Evolutionary conservation across 805 yeast species (phyloP), one percentile per base, ranked within the genome.

Genomic region (Candida ficus): DNA sequence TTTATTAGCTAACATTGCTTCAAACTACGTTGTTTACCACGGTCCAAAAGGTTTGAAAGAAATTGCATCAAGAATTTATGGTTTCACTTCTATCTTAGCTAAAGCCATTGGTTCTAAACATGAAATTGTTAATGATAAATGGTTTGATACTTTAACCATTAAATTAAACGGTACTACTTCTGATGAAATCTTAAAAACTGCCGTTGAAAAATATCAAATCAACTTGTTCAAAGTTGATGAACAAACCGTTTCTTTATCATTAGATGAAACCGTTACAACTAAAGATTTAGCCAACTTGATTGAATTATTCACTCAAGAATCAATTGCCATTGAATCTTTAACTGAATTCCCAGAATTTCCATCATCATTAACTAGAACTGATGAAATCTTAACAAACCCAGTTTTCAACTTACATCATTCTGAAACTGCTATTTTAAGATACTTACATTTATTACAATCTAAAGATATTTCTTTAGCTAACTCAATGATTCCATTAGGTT

Each of bases 401-500:
- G 96, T 89, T 7, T 93, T 93, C 75, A 80, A 86, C 66, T 63
- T 75, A 18, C 80, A 93, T 63, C 98, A 88, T 58, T 83, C 96
- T 7, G 99, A 93, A 67, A 93, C 99, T 23, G 81, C 96, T 38
- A 83, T 93, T 84, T 72, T 93, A 51, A 78, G 99, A 60, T 93
- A 93, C 66, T 67, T 93, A 53, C 93, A 88, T 58, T 73, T 75
- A 44, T 70, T 93, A 39, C 98, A 93, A 66, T 64, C 76, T 44
- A 88, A 85, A 65, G 99, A 93, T 67, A 70, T 93, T 45, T 91
- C 98, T 0, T 71, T 93, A 44, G 96, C 98, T 10, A 84, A 89
- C 57, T 85, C 97, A 5, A 93, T 93, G 99, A 93, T 93, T 47
- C 95, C 99, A 18, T 73, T 93, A 47, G 99, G 99, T 20, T 87